Evolutionary conservation across 1,284 basidiomycete genomes (phyloP).

Genomic region (Trametes versicolor): DNA sequence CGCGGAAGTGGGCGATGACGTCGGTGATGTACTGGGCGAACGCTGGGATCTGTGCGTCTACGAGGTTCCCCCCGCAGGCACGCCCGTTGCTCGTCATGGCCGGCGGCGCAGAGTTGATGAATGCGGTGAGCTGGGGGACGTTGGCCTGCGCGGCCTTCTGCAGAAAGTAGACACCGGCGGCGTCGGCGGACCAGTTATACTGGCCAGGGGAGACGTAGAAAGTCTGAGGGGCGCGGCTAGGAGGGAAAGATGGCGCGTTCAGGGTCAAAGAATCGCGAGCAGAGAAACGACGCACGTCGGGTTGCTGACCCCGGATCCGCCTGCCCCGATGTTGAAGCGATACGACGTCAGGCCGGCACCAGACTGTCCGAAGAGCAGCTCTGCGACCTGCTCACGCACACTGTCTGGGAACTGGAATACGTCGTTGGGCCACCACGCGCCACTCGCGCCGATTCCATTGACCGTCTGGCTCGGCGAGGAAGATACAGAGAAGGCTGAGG

Average conservation of each 20-base stretch:
- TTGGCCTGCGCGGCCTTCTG: conserved; percentile 39
- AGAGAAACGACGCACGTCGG: conserved; percentile 38
- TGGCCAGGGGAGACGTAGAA: conserved; percentile 51
- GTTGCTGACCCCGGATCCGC: conserved; percentile 53
- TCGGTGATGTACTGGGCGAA: conserved; percentile 43
- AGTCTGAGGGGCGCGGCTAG: conserved; percentile 50
- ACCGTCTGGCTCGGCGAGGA: conserved; percentile 42
- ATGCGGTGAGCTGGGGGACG: conserved; percentile 41
- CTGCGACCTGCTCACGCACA: conserved; percentile 50
- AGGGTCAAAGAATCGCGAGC: too few species aligned
- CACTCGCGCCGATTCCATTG: conserved; percentile 49
- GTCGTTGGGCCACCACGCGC: conserved; percentile 58
- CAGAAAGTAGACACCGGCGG: conserved; percentile 52
- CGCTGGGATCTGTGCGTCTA: conserved; percentile 35
- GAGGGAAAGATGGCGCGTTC: too few species aligned
- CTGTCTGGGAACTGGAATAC: conserved; percentile 52
- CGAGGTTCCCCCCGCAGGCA: conserved; percentile 41
- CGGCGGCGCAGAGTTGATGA: conserved; percentile 43
- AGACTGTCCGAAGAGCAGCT: conserved; percentile 51
- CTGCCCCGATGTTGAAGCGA: conserved; percentile 55
- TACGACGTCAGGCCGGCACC: conserved; percentile 52
- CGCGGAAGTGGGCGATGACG: conserved; percentile 40
- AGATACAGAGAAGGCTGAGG: conserved; percentile 12
- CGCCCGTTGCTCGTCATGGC: conserved; percentile 40
- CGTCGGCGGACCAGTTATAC: conserved; percentile 53